Conservation (phyloP, 2,329 filamentous ascomycete genomes). For the Trichoderma lentiforme region DNA sequence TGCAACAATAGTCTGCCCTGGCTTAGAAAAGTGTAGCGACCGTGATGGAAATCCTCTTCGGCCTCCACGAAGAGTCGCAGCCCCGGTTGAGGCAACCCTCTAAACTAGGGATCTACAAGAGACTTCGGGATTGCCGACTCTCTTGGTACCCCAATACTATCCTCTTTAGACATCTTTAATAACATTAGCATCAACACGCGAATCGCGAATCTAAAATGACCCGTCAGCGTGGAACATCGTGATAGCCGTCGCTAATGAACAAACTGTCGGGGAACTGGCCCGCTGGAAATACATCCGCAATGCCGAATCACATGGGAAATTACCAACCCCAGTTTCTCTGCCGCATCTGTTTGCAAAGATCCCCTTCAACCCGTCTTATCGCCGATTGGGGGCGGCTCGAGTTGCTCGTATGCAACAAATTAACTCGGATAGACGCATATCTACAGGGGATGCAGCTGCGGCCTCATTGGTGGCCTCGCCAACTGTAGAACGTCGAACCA, state of each 20-base stretch:
- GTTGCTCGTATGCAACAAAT: neutral
- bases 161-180: no score
- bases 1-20: no score
- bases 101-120: no score
- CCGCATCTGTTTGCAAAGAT: neutral
- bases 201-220: neutral
- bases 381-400: neutral
- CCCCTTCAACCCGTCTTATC: neutral
- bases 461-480: neutral
- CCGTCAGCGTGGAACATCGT: neutral
- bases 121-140: neutral
- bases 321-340: neutral
- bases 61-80: conserved; percentile 25
- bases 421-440: neutral
- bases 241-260: neutral
- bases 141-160: no score
- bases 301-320: neutral
- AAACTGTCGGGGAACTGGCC: neutral
- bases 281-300: neutral
- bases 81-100: conserved; percentile 15
- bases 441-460: neutral
- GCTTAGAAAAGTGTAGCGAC: conserved; percentile 29
- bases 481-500: neutral
- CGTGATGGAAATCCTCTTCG: conserved; percentile 26
- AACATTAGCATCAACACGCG: neutral